Evolutionary conservation across 2,329 filamentous ascomycete genomes (phyloP), one percentile per base, ranked within the genome.

Genomic region (Aspergillus ochraceoroseus): DNA sequence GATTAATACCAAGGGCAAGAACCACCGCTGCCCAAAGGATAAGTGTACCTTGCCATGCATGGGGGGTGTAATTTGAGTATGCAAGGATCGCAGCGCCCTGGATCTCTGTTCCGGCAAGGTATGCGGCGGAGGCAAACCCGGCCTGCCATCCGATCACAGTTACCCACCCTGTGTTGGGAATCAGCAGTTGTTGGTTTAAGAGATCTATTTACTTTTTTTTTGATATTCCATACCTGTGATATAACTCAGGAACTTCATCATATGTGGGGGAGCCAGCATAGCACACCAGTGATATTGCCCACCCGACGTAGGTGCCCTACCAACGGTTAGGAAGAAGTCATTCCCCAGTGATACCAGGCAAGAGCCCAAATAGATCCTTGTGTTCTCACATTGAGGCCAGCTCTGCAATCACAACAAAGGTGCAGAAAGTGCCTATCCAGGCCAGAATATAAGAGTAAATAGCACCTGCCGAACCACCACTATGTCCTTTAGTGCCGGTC

Each of bases 31-130:
- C 70, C 54, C 70, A 73, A 31, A 65, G 64, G 0, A 75, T 51
- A 1, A 76, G 56, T 0, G 72, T 75, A 1, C 62, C 67, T 31
- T 76, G 74, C 70, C 71, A 76, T 20, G 59, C 53, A 28, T 69
- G 45, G 0, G 58, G 47, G 0, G 54, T 23, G 45, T 72, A 72
- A 7, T 45, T 41, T 4, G 48, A 48, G 12, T 66, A 45, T 13
- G 63, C 69, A 5, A 74, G 53, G 1, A 57, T 38, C 3, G 61
- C 43, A 4, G 65, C 54, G 3, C 62, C 64, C 38, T 66, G 65
- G 20, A 67, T 54, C 36, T 62, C 43, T 1, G 56, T 58, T 9
- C 56, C 63, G 19, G 52, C 52, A 7, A 66, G 46, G 36, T 57
- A 64, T 36, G 36, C 52, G 15, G 59, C 57, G 13, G 63, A 59